phyloP scores from a whole-genome alignment of 495 filamentous ascomycete species.

The Opeltia flavorubescens region DNA sequence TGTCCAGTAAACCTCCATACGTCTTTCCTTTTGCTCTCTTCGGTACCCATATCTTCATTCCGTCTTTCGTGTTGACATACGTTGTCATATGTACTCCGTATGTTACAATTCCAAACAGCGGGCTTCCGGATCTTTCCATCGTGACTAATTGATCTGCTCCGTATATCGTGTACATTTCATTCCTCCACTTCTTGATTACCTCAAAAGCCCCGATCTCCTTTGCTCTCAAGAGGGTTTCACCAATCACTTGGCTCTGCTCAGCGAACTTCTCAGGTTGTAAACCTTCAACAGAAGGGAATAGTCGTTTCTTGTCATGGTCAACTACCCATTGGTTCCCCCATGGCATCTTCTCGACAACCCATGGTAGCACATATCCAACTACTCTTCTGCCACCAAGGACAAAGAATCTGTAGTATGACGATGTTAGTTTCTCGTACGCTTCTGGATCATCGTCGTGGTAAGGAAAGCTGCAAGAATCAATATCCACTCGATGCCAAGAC shows the following conservation, averaged over 20 bases:
- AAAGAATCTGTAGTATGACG: slow-evolving; percentile 40
- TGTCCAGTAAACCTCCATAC: slow-evolving; percentile 80
- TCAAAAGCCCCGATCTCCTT: slow-evolving; percentile 49
- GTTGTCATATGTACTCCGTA: slow-evolving; percentile 87
- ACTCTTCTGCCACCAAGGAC: slow-evolving; percentile 34
- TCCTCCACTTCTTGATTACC: slow-evolving; percentile 68
- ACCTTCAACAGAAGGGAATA: slow-evolving; percentile 32
- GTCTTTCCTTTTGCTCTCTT: slow-evolving; percentile 65
- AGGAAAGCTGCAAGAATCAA: slow-evolving; percentile 43
- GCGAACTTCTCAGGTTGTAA: slow-evolving; percentile 26
- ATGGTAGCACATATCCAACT: slow-evolving; percentile 48
- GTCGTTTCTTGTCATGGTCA: slow-evolving; percentile 18
- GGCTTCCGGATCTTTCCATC: slow-evolving; percentile 64
- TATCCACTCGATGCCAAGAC: background rate
- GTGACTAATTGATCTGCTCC: slow-evolving; percentile 42
- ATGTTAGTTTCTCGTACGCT: slow-evolving; percentile 32
- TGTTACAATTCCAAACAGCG: slow-evolving; percentile 72
- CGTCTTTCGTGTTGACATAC: slow-evolving; percentile 45
- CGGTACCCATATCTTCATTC: slow-evolving; percentile 74
- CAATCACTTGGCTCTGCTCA: slow-evolving; percentile 40
- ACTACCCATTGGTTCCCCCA: slow-evolving; percentile 41
- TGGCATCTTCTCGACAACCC: slow-evolving; percentile 41
- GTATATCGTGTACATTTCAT: slow-evolving; percentile 79
- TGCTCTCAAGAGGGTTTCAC: slow-evolving; percentile 45
- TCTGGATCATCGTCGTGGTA: slow-evolving; percentile 43